phyloP scores from a whole-genome alignment of 192 early-diverging fungal species.

The Podila epicladia region DNA sequence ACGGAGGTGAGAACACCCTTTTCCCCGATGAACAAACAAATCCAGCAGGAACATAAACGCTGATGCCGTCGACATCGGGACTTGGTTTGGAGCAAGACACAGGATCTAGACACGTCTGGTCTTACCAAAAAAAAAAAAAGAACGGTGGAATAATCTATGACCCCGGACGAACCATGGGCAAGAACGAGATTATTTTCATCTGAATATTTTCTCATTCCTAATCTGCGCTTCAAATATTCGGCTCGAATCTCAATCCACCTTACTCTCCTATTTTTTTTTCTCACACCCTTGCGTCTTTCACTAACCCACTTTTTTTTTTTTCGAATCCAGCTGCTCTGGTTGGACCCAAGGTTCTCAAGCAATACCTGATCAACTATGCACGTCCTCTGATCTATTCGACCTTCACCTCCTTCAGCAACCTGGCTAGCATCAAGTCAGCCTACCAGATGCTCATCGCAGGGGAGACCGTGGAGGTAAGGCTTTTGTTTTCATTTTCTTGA shows the following conservation, averaged over 20 bases:
- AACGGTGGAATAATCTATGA: neutral
- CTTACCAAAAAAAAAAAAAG: neutral
- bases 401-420: constrained; percentile 71
- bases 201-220: no score
- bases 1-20: constrained; percentile 66
- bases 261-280: neutral
- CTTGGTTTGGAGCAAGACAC: neutral
- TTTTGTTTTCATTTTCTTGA: neutral
- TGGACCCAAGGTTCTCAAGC: constrained; percentile 64
- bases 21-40: no score
- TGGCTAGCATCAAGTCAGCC: constrained; percentile 73
- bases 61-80: no score
- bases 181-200: no score
- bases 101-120: neutral
- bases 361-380: constrained; percentile 86
- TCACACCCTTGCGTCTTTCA: neutral
- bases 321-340: constrained; percentile 70
- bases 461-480: constrained; percentile 59
- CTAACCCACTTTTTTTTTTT: neutral
- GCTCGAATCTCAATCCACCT: no score
- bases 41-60: no score
- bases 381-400: constrained; percentile 85
- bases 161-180: neutral
- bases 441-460: constrained; percentile 68
- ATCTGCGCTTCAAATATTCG: no score